These are phyloP conservation scores for Schrenkiella parvula DNA, from an alignment of 345 rosid genomes.

Conservation along the genomic window DNA sequence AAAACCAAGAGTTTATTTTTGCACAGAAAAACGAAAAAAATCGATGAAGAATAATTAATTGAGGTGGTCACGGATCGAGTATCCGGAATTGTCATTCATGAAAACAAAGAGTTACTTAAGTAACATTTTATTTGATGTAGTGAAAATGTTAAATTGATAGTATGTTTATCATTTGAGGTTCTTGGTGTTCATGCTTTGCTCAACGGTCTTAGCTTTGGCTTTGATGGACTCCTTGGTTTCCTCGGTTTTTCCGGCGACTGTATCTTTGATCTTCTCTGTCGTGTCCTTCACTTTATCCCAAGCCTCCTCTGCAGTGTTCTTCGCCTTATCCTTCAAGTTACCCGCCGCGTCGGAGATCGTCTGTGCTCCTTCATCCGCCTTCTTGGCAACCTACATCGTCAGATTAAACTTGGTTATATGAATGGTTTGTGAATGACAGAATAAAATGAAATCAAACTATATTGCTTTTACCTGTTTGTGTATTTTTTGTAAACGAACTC, in stretches of 20 bases:
- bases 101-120: too few species aligned
- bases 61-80: too few species aligned
- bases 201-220: constrained; percentile 30
- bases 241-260: constrained; percentile 27
- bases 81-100: too few species aligned
- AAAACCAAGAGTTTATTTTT: too few species aligned
- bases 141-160: not conserved
- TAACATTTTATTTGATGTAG: constrained; percentile 11
- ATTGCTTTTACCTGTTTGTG: not conserved
- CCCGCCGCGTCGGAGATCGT: constrained; percentile 11
- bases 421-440: not conserved
- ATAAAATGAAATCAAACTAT: not conserved
- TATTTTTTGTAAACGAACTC: not conserved
- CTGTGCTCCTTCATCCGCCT: constrained; percentile 29
- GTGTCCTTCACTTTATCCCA: constrained; percentile 40
- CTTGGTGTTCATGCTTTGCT: constrained; percentile 38
- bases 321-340: constrained; percentile 32
- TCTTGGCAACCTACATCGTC: constrained; percentile 20
- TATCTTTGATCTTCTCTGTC: constrained; percentile 33
- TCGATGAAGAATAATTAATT: too few species aligned
- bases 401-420: not conserved
- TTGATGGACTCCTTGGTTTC: constrained; percentile 35
- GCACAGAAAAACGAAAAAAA: too few species aligned
- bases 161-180: constrained; percentile 21
- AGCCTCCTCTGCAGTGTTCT: constrained; percentile 31